Evolutionary conservation across 2,329 filamentous ascomycete species (phyloP), one percentile per base, ranked within the genome.

Genomic region (Xylariaceae sp.): DNA sequence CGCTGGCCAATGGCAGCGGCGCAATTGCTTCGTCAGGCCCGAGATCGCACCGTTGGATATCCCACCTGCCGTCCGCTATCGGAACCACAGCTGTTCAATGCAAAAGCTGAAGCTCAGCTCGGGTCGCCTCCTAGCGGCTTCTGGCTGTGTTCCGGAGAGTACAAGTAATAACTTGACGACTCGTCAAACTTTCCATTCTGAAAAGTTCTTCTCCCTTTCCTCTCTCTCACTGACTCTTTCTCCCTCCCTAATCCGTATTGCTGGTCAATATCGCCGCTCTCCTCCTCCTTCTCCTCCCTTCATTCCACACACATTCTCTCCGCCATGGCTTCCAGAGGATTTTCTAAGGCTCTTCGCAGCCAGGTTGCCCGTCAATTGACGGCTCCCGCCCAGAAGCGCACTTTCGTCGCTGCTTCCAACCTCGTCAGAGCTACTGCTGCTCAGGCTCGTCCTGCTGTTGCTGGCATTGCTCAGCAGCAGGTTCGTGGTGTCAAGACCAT

Each of bases 401-500:
- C 83, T 64, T 85, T 87, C 71, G 78, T 84, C 65, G 80, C 82
- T 72, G 84, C 83, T 68, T 76, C 83, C 70, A 81, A 78, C 73
- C 76, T 81, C 63, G 79, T 80, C 65, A 76, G 82, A 66, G 78
- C 79, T 64, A 78, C 81, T 68, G 80, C 82, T 66, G 79, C 51
- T 17, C 76, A 74, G 68, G 71, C 77, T 68, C 77, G 80, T 66
- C 79, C 78, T 67, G 73, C 73, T 65, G 75, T 79, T 53, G 75
- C 77, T 68, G 78, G 75, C 63, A 73, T 76, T 66, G 72, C 73
- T 58, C 71, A 72, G 63, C 82, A 86, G 76, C 88, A 91, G 82
- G 80, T 84, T 68, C 88, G 94, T 74, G 94, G 94, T 77, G 80
- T 96, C 74, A 97, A 99, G 90, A 97, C 93, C 71, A 93, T 99